A percentile compares a stretch with the other conserved stretches of the same genome.
Conservation (phyloP, 495 filamentous ascomycete species). For the Aspergillus sparsus region DNA sequence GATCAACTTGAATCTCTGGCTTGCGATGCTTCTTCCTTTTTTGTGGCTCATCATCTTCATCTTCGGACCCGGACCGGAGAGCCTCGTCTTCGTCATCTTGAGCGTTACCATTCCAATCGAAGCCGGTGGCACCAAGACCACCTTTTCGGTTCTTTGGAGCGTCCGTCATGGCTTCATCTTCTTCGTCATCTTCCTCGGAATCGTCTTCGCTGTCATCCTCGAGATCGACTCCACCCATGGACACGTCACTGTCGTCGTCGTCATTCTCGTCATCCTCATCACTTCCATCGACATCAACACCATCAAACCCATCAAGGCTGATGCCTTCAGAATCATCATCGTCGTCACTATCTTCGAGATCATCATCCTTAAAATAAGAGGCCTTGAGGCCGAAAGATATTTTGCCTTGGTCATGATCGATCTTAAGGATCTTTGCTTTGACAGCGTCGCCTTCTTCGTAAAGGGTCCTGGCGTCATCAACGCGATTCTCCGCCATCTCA, state of each 20-base stretch:
- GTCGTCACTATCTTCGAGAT: slow-evolving; percentile 57
- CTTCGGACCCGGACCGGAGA: slow-evolving; percentile 45
- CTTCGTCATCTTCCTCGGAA: slow-evolving; percentile 36
- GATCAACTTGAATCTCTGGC: slow-evolving; percentile 79
- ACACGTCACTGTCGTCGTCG: slow-evolving; percentile 50
- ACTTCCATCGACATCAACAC: slow-evolving; percentile 43
- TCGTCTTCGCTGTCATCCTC: slow-evolving; percentile 52
- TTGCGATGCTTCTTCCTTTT: slow-evolving; percentile 83
- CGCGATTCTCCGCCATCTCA: slow-evolving; percentile 79
- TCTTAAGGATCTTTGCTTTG: slow-evolving; percentile 81
- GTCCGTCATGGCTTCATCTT: slow-evolving; percentile 38
- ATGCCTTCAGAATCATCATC: slow-evolving; percentile 50
- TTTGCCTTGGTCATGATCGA: slow-evolving; percentile 70
- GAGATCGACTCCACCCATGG: slow-evolving; percentile 54
- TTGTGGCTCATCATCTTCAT: slow-evolving; percentile 47
- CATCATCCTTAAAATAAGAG: slow-evolving; percentile 75
- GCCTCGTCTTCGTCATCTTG: slow-evolving; percentile 51
- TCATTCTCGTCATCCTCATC: slow-evolving; percentile 46
- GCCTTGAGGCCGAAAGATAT: slow-evolving; percentile 91
- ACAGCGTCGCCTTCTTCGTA: slow-evolving; percentile 88
- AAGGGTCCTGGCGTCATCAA: slow-evolving; percentile 77
- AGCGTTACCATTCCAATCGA: slow-evolving; percentile 79
- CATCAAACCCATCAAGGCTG: slow-evolving; percentile 46
- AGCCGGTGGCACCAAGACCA: slow-evolving; percentile 76
- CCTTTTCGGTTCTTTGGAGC: slow-evolving; percentile 31